phyloP scores from a whole-genome alignment of 176 grass and related monocot genomes.

The Lolium perenne region DNA sequence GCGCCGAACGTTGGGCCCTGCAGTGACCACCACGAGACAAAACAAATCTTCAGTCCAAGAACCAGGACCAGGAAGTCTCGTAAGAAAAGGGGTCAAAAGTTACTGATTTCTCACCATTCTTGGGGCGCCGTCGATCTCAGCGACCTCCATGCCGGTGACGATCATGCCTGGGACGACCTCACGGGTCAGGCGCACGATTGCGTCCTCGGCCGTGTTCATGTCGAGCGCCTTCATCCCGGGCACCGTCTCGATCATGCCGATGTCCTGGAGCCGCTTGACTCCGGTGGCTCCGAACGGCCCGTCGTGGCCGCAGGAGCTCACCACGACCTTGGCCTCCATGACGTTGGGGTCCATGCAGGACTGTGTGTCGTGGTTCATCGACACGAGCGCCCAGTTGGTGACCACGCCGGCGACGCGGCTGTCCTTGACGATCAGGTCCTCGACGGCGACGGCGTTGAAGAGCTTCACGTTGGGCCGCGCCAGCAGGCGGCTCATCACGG shows the following conservation, averaged over 20 bases:
- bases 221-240: slow-evolving; percentile 88
- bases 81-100: not conserved
- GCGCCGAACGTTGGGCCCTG: slow-evolving; percentile 99
- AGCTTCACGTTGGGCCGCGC: slow-evolving; percentile 91
- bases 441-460: slow-evolving; percentile 88
- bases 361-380: slow-evolving; percentile 95
- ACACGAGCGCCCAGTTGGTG: slow-evolving; percentile 93
- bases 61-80: not conserved
- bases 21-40: not conserved
- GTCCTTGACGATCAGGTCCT: slow-evolving; percentile 87
- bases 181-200: slow-evolving; percentile 81
- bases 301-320: slow-evolving; percentile 95
- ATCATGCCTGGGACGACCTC: slow-evolving; percentile 96
- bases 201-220: slow-evolving; percentile 91
- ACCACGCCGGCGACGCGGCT: slow-evolving; percentile 80
- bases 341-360: slow-evolving; percentile 98
- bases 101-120: slow-evolving; percentile 66
- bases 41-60: not conserved
- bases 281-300: slow-evolving; percentile 87
- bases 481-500: slow-evolving; percentile 78
- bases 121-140: slow-evolving; percentile 87
- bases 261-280: slow-evolving; percentile 86
- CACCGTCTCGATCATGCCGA: slow-evolving; percentile 84
- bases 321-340: slow-evolving; percentile 94
- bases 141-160: slow-evolving; percentile 95